Evolutionary conservation across 2,329 filamentous ascomycete genomes (phyloP).

Genomic region (Davidsoniella eucalypti): DNA sequence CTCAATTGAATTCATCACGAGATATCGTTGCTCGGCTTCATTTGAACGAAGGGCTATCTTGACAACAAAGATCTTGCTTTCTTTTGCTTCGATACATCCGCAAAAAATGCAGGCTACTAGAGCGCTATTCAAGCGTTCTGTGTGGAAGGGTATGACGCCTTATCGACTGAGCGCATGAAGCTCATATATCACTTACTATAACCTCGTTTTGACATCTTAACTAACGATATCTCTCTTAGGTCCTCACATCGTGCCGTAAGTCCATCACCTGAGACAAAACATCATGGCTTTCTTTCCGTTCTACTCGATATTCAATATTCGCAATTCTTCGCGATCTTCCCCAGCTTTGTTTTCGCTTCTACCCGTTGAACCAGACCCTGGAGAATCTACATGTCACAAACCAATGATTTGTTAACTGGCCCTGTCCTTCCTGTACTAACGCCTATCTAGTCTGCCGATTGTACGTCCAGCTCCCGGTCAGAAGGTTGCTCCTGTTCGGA

Average conservation of each 20-base stretch:
- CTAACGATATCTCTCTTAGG: conserved; percentile 20
- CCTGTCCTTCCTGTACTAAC: not conserved
- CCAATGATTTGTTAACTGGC: not conserved
- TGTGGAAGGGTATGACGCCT: conserved; percentile 61
- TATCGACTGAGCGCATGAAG: not conserved
- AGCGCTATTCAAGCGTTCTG: conserved; percentile 54
- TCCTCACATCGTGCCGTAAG: conserved; percentile 38
- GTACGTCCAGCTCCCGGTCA: conserved; percentile 42
- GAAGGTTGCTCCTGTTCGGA: conserved; percentile 57
- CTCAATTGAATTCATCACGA: not conserved
- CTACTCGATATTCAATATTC: too few species aligned
- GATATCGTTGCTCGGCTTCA: not conserved
- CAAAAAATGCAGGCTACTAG: conserved; percentile 52
- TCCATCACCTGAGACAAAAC: not conserved
- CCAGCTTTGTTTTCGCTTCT: too few species aligned
- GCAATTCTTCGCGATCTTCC: too few species aligned
- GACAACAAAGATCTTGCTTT: not conserved
- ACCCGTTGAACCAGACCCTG: too few species aligned
- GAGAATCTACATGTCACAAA: too few species aligned
- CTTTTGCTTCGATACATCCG: conserved; percentile 3
- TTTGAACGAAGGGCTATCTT: not conserved
- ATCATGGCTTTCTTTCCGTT: too few species aligned
- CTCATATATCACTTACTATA: not conserved
- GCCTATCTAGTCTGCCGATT: conserved; percentile 40
- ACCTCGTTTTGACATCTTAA: not conserved